These are phyloP conservation scores for Candolleomyces eurysporus DNA, from an alignment of 768 basidiomycete species.

Conservation along the genomic window DNA sequence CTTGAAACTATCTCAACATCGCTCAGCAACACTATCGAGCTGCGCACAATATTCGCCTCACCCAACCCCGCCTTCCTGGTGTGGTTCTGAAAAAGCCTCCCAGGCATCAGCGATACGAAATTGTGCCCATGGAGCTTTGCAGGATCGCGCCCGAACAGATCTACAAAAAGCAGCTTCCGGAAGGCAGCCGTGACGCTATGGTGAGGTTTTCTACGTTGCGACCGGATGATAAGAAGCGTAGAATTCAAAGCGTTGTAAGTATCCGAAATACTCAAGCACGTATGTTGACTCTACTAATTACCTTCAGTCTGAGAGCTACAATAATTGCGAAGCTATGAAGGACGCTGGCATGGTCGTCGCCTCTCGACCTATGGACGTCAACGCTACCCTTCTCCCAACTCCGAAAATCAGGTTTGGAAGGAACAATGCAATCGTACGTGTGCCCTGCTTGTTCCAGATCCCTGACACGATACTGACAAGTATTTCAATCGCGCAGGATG, in stretches of 20 bases:
- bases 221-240: constrained; percentile 52
- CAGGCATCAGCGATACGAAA: constrained; percentile 12
- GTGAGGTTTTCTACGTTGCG: constrained; percentile 66
- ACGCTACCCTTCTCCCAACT: background rate
- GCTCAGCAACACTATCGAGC: constrained; percentile 9
- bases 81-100: background rate
- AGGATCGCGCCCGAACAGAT: constrained; percentile 62
- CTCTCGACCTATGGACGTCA: background rate
- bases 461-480: too few species aligned
- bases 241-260: constrained; percentile 41
- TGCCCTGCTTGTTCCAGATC: too few species aligned
- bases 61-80: constrained; percentile 16
- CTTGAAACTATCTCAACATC: too few species aligned
- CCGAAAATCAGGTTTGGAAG: background rate
- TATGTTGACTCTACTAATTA: too few species aligned
- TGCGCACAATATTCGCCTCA: constrained; percentile 31
- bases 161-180: constrained; percentile 65
- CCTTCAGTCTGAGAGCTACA: background rate
- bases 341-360: background rate
- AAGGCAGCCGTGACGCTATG: constrained; percentile 59
- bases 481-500: background rate
- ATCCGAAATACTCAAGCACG: background rate
- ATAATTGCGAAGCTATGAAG: background rate
- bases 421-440: background rate
- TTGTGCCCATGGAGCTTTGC: constrained; percentile 70